Conservation (phyloP, 208 protist species). For the Trypanosoma congolense region DNA sequence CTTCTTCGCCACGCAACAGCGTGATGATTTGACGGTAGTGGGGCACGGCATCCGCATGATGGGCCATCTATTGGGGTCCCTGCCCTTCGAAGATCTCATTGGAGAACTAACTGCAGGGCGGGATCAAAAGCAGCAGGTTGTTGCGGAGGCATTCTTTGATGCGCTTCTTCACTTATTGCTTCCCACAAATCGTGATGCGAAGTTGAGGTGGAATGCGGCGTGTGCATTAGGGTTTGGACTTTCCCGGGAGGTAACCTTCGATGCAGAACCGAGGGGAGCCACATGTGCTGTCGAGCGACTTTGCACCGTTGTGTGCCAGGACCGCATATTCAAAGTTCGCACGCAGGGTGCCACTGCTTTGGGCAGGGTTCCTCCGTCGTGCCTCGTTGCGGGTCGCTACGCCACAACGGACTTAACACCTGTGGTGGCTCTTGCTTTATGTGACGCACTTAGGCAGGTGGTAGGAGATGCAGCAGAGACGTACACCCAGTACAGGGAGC, state of each 20-base stretch:
- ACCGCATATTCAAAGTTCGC: constrained; percentile 80
- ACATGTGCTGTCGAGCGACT: constrained; percentile 50
- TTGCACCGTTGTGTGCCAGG: constrained; percentile 36
- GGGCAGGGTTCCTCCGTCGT: constrained; percentile 24
- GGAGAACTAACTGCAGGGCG: constrained; percentile 33
- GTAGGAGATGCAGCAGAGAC: constrained; percentile 35
- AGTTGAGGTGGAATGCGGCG: constrained; percentile 79
- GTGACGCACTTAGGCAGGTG: constrained; percentile 41
- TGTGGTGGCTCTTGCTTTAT: constrained; percentile 49
- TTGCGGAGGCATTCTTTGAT: constrained; percentile 65
- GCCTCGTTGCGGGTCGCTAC: constrained; percentile 26
- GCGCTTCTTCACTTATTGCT: constrained; percentile 48
- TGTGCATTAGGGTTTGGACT: constrained; percentile 59
- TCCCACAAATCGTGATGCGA: constrained; percentile 39
- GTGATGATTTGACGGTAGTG: constrained; percentile 37
- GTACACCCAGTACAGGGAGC: constrained; percentile 64
- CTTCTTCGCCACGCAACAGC: constrained; percentile 39
- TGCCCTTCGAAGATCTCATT: constrained; percentile 67
- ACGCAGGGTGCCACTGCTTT: constrained; percentile 69
- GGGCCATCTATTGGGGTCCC: constrained; percentile 48
- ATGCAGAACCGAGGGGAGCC: constrained; percentile 55
- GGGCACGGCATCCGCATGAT: constrained; percentile 85
- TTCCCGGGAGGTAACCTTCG: constrained; percentile 45
- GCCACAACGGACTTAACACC: constrained; percentile 36
- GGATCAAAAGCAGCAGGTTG: constrained; percentile 29